Evolutionary conservation across 768 basidiomycete species (phyloP).

Genomic region (Phaeolepiota aurea): DNA sequence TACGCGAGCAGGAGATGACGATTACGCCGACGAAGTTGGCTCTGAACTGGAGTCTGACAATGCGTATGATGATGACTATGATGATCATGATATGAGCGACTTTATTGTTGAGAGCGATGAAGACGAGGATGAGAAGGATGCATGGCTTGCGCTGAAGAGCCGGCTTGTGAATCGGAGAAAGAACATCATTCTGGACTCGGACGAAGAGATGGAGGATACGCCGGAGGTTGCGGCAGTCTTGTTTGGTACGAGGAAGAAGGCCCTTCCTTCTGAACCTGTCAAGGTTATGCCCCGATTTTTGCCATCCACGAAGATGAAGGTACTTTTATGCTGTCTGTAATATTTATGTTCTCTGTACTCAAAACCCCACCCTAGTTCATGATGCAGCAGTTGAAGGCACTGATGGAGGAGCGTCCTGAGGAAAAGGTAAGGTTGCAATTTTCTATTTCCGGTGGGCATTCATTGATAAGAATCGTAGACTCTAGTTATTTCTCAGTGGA

Average conservation of each 20-base stretch:
- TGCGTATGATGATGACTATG: conserved; percentile 24
- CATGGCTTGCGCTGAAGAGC: conserved; percentile 26
- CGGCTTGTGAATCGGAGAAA: conserved; percentile 27
- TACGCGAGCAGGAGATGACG: conserved; percentile 6
- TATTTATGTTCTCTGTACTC: background rate
- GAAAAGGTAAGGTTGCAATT: conserved; percentile 42
- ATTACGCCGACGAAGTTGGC: conserved; percentile 19
- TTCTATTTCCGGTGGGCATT: background rate
- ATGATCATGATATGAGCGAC: conserved; percentile 37
- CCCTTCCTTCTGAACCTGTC: conserved; percentile 20
- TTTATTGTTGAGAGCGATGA: conserved; percentile 47
- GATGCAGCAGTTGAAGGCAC: conserved; percentile 46
- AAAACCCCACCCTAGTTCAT: conserved; percentile 28
- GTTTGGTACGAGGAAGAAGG: conserved; percentile 24
- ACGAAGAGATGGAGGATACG: conserved; percentile 27
- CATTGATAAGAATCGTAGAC: conserved; percentile 29
- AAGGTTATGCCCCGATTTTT: conserved; percentile 46
- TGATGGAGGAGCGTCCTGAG: conserved; percentile 38
- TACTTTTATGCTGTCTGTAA: conserved; percentile 20
- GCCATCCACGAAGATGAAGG: conserved; percentile 73
- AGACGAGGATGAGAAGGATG: conserved; percentile 47
- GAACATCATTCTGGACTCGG: conserved; percentile 33
- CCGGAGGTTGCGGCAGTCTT: conserved; percentile 34
- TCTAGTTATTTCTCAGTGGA: conserved; percentile 68
- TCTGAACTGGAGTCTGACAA: conserved; percentile 21